Evolutionary conservation across 2,329 filamentous ascomycete species (phyloP).

Genomic region (Aspergillus oerlinghausenensis): DNA sequence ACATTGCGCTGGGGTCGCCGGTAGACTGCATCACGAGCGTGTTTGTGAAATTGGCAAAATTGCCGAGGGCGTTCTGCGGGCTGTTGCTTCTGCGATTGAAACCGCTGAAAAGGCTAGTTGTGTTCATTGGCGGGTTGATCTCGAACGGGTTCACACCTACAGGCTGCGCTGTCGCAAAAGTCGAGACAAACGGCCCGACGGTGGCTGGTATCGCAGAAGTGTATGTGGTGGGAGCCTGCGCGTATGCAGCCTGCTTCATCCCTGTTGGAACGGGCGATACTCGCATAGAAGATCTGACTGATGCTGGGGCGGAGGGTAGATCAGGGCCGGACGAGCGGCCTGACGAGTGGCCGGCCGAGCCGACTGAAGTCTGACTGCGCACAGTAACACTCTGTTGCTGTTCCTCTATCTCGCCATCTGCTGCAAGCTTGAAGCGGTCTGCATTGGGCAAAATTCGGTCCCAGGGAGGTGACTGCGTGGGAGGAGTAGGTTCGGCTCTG

Average conservation of each 20-base stretch:
- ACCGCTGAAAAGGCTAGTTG: not conserved
- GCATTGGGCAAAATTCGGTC: not conserved
- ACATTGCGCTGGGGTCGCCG: not conserved
- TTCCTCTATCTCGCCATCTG: not conserved
- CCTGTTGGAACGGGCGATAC: not conserved
- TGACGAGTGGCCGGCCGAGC: not conserved
- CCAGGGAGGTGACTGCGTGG: slow-evolving; percentile 4
- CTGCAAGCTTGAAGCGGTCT: slow-evolving; percentile 2
- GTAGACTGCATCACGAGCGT: not conserved
- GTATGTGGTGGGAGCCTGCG: not conserved
- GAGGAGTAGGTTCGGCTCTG: not conserved
- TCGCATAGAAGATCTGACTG: not conserved
- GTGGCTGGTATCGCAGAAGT: not conserved
- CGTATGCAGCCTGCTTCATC: not conserved
- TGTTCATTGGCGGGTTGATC: not conserved
- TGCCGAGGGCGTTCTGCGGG: not conserved
- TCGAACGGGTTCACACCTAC: not conserved
- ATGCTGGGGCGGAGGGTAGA: not conserved
- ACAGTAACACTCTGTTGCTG: not conserved
- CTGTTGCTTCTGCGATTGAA: not conserved
- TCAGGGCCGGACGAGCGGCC: not conserved
- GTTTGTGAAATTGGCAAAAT: not conserved
- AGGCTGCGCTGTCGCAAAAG: not conserved
- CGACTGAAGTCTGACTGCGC: not conserved
- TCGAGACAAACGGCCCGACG: not conserved